These are phyloP conservation scores for Buddleja alternifolia DNA, from an alignment of 257 asterid species.

Conservation along the genomic window DNA sequence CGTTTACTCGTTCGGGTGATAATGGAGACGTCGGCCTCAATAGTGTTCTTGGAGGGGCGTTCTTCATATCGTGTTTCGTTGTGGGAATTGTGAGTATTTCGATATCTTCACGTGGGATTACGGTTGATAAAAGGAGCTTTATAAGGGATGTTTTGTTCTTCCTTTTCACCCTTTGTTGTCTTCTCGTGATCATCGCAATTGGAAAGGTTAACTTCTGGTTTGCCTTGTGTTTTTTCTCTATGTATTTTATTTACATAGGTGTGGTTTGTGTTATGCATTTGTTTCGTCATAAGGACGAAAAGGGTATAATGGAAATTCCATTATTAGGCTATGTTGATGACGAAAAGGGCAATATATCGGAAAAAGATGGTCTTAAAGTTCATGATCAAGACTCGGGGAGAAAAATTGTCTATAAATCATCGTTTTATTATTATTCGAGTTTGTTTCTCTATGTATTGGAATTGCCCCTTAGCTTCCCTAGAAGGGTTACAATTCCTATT, in stretches of 20 bases:
- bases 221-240: conserved; percentile 49
- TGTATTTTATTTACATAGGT: conserved; percentile 57
- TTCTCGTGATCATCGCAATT: conserved; percentile 44
- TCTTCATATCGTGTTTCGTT: conserved; percentile 74
- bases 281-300: conserved; percentile 32
- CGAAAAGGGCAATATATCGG: conserved; percentile 35
- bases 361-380: not conserved
- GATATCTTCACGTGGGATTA: conserved; percentile 37
- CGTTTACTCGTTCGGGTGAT: conserved; percentile 56
- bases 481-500: conserved; percentile 72
- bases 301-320: conserved; percentile 33
- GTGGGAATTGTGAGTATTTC: conserved; percentile 62
- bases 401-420: not conserved
- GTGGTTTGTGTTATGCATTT: conserved; percentile 64
- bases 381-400: not conserved
- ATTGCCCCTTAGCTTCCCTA: conserved; percentile 71
- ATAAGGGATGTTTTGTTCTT: conserved; percentile 72
- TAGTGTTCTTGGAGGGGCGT: conserved; percentile 79
- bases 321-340: conserved; percentile 48
- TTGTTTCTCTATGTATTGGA: conserved; percentile 38
- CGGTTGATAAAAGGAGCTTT: conserved; percentile 58
- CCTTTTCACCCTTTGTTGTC: conserved; percentile 53
- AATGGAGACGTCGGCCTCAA: conserved; percentile 64
- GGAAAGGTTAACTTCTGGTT: conserved; percentile 54
- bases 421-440: conserved; percentile 20